Evolutionary conservation across 2,329 filamentous ascomycete genomes (phyloP).

Genomic region (Blumeriella jaapii): DNA sequence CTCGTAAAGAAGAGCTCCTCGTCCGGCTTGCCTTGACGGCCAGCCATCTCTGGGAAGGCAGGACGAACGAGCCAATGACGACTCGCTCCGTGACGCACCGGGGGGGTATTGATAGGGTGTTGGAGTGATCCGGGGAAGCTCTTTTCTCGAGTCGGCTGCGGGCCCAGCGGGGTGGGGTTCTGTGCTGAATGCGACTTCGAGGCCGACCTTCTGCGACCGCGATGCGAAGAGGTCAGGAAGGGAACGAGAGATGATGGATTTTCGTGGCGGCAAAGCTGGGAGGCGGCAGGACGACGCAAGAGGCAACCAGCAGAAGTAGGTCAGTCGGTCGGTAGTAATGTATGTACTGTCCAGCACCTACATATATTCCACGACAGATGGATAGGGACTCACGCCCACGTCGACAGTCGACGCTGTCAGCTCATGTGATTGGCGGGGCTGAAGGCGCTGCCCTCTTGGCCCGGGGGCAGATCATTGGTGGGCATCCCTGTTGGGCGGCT

Average conservation of each 20-base stretch:
- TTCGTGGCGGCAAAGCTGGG: constrained; percentile 11
- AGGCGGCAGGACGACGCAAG: constrained; percentile 10
- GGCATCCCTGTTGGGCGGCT: constrained; percentile 9
- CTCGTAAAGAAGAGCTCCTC: constrained; percentile 70
- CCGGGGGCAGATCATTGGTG: constrained; percentile 7
- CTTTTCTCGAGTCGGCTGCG: no score
- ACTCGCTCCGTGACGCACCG: constrained; percentile 20
- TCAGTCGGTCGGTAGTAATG: constrained; percentile 7
- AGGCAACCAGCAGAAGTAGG: constrained; percentile 15
- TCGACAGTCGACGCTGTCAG: constrained; percentile 6
- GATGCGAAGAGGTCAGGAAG: constrained; percentile 10
- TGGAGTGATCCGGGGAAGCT: constrained; percentile 19
- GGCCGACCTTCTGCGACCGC: constrained; percentile 18
- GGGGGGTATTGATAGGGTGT: constrained; percentile 23
- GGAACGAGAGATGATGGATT: constrained; percentile 9
- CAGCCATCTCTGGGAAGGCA: constrained; percentile 24
- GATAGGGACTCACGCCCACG: constrained; percentile 5
- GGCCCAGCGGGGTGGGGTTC: constrained; percentile 16
- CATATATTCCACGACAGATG: no score
- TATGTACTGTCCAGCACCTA: no score
- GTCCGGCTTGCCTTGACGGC: constrained; percentile 52
- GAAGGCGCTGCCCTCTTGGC: constrained; percentile 12
- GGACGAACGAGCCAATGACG: constrained; percentile 16
- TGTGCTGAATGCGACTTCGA: constrained; percentile 9
- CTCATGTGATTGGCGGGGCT: constrained; percentile 13